Conservation (phyloP, 1,284 basidiomycete genomes). For the Sporisorium sorghi region DNA sequence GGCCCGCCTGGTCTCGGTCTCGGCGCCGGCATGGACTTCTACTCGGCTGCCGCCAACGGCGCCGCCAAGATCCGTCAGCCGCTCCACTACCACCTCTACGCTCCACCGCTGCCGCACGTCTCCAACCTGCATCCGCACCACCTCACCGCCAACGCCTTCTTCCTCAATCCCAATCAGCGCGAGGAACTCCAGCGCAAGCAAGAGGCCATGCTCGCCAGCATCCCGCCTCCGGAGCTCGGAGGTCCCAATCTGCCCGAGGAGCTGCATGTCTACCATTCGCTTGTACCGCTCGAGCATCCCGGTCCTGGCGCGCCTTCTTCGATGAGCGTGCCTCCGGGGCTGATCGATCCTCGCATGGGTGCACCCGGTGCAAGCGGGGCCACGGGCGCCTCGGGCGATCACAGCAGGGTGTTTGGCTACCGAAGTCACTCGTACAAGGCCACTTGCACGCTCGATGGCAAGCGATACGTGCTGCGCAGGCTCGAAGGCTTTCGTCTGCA, state of each 20-base stretch:
- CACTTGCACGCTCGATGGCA: conserved; percentile 81
- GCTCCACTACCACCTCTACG: conserved; percentile 93
- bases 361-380: conserved; percentile 51
- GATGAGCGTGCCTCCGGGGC: conserved; percentile 41
- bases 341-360: conserved; percentile 58
- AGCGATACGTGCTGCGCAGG: conserved; percentile 81
- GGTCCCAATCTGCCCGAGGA: conserved; percentile 82
- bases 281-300: conserved; percentile 79
- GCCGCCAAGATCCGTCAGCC: conserved; percentile 58
- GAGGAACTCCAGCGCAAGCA: conserved; percentile 83
- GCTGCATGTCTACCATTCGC: conserved; percentile 88
- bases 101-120: conserved; percentile 74
- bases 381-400: conserved; percentile 61
- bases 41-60: conserved; percentile 34
- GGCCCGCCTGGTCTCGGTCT: conserved; percentile 45
- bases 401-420: conserved; percentile 72
- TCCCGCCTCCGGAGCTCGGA: conserved; percentile 58
- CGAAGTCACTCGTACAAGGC: conserved; percentile 86
- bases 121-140: conserved; percentile 71
- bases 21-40: conserved; percentile 48
- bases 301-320: conserved; percentile 41
- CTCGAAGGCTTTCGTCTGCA: conserved; percentile 87
- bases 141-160: conserved; percentile 72
- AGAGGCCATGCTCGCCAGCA: conserved; percentile 76
- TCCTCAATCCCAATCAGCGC: conserved; percentile 80